Base-by-base conservation (phyloP, 148 eudicot species). In the Rhododendron kiyosumense region DNA sequence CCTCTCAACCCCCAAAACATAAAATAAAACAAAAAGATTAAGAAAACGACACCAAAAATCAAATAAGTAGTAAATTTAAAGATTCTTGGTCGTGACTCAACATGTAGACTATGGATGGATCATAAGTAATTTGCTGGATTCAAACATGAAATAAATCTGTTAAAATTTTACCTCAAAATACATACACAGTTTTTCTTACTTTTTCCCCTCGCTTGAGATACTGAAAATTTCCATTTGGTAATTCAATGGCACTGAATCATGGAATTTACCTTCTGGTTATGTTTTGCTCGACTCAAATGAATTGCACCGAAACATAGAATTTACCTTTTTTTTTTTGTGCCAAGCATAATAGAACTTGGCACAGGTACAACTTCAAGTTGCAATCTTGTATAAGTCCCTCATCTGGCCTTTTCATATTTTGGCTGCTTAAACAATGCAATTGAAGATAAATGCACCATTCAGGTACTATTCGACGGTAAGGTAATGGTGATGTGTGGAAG, bases 251-350 rank as follows among this genome's bases (percentile, higher is more conserved):
- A 20, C 51, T 77, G 14, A 18, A 8, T 77, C 51, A 77, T 20
- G 45, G 26, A 77, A 77, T 22, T 77, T 77, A 22, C 80, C 80
- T 77, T 69, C 75, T 69, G 75, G 75, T 69, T 69, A 13, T 69
- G 48, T 36, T 8, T 77, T 77, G 43, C 22, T 77, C 10, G 45
- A 69, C 49, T 2, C 49, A 41, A 77, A 20, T 77, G 48, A 77
- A 41, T 77, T 20, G 14, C 14, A 18, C 1, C 6, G 63, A 57
- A 57, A 34, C 79, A 1, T 36, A 20, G n/a, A 76, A 76, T 76
- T 76, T 41, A 76, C 26, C n/a, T 76, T 7, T 8, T 38, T 17
- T n/a, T 38, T 41, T 18, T 8, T 76, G 20, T 20, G 34, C 79
- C 43, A 18, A 76, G 79, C n/a, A 38, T 76, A 41, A 22, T 22